Percentiles rank a stretch among this genome's conserved stretches.
Evolutionary conservation across 192 early-diverging fungal genomes (phyloP).

Genomic region (Entomortierella beljakovae): DNA sequence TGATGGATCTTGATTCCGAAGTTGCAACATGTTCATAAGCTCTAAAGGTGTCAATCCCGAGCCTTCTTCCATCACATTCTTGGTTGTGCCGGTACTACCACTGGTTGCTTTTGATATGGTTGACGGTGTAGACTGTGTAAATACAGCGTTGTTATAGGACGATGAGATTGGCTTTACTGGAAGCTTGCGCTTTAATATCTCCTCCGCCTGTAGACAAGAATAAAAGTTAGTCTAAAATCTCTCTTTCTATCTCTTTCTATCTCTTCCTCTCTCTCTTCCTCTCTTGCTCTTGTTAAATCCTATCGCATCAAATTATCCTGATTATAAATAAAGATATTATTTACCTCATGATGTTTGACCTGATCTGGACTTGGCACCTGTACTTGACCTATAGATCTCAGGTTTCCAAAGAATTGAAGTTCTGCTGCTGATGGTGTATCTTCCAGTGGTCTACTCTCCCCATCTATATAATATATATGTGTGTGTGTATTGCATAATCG

Average conservation of each 20-base stretch:
- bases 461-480: slow-evolving; percentile 15
- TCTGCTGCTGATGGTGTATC: slow-evolving; percentile 51
- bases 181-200: slow-evolving; percentile 34
- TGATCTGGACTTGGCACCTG: slow-evolving; percentile 37
- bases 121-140: slow-evolving; percentile 14
- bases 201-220: slow-evolving; percentile 18
- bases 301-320: too few relatives aligned
- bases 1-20: slow-evolving; percentile 43
- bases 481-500: too few relatives aligned
- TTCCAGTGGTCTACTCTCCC: slow-evolving; percentile 36
- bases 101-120: slow-evolving; percentile 3
- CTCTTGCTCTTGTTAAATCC: too few relatives aligned
- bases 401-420: slow-evolving; percentile 52
- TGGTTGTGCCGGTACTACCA: not conserved
- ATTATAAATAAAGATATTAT: not conserved
- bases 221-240: not conserved
- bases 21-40: slow-evolving; percentile 40
- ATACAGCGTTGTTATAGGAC: not conserved
- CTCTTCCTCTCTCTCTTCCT: too few relatives aligned
- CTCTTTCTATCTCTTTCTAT: not conserved
- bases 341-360: slow-evolving; percentile 49
- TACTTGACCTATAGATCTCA: slow-evolving; percentile 41
- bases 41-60: slow-evolving; percentile 31
- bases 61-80: not conserved
- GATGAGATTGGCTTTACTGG: slow-evolving; percentile 24